Evolutionary conservation across 495 filamentous ascomycete species (phyloP).

Genomic region (Ascobolus immersus): DNA sequence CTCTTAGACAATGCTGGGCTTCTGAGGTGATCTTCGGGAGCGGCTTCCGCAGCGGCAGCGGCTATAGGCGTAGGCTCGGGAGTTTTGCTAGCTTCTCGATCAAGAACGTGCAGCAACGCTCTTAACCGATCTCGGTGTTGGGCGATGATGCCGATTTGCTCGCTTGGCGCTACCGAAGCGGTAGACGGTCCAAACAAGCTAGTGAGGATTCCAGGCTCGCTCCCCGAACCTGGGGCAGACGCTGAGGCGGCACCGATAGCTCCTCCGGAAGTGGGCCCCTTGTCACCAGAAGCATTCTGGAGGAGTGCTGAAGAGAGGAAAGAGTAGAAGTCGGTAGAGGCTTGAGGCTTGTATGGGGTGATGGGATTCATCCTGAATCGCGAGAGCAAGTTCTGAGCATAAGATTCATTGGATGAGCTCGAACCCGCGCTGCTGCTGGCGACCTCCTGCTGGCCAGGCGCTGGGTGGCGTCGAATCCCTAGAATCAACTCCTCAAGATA

Average conservation of each 20-base stretch:
- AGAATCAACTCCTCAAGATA: constrained; percentile 40
- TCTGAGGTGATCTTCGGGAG: no score
- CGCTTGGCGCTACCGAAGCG: constrained; percentile 9
- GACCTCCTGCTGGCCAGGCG: constrained; percentile 19
- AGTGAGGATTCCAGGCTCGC: no score
- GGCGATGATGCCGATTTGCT: constrained; percentile 13
- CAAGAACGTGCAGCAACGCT: constrained; percentile 13
- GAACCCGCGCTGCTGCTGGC: constrained; percentile 20
- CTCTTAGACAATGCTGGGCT: neutral
- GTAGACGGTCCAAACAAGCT: no score
- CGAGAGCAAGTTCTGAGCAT: constrained; percentile 56
- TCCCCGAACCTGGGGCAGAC: no score
- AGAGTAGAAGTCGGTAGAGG: constrained; percentile 41
- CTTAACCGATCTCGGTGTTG: constrained; percentile 12
- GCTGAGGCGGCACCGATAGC: constrained; percentile 8
- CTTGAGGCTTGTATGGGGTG: constrained; percentile 19
- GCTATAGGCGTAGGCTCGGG: no score
- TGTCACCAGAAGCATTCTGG: constrained; percentile 8
- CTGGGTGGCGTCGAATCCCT: constrained; percentile 35
- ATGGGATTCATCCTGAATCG: constrained; percentile 55
- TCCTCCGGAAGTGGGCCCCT: constrained; percentile 2
- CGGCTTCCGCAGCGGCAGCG: no score
- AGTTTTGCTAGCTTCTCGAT: constrained; percentile 10
- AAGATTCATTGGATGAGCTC: constrained; percentile 29
- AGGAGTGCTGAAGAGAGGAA: constrained; percentile 39